phyloP scores from a whole-genome alignment of 768 basidiomycete genomes.

The Leccinum subtestaceum region DNA sequence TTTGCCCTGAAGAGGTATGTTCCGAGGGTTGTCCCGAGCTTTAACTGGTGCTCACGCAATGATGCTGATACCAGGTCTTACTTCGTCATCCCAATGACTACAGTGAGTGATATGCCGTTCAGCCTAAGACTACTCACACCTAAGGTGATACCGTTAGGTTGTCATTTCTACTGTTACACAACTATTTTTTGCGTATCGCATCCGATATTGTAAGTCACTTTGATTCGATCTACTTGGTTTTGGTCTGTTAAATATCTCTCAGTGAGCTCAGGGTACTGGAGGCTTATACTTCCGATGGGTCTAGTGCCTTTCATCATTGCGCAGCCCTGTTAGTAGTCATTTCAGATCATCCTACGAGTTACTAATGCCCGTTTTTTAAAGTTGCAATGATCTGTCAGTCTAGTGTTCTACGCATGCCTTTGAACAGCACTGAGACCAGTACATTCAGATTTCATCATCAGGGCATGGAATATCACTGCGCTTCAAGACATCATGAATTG shows the following conservation, averaged over 20 bases:
- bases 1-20: neutral
- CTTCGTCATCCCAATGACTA: neutral
- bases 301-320: neutral
- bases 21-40: neutral
- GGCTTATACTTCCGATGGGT: neutral
- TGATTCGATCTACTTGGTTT: neutral
- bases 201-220: neutral
- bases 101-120: neutral
- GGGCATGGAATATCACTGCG: neutral
- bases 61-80: neutral
- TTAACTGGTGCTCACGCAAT: neutral
- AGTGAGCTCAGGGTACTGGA: neutral
- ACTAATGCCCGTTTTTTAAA: neutral
- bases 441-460: neutral
- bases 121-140: no score
- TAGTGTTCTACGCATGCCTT: neutral
- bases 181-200: neutral
- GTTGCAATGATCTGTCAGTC: neutral
- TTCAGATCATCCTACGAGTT: neutral
- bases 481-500: neutral
- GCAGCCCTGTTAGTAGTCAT: neutral
- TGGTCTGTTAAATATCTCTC: neutral
- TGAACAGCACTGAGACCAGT: neutral
- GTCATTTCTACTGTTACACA: neutral
- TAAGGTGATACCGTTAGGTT: neutral